Base-by-base conservation (phyloP, 345 rosid genomes). In the Punica granatum region DNA sequence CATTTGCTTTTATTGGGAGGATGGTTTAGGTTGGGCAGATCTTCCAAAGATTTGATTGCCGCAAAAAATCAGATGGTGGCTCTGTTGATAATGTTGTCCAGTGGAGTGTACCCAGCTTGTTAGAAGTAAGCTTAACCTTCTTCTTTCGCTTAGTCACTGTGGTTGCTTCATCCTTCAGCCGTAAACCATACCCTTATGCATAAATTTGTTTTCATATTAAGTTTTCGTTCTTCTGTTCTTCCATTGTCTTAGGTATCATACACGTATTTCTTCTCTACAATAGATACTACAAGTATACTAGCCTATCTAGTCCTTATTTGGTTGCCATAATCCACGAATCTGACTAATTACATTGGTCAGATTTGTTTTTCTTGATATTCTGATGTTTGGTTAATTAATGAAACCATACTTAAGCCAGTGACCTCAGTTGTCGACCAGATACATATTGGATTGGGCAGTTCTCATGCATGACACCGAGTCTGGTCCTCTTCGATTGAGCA, bases 81-180 rank as follows among this genome's bases (percentile, higher is more conserved):
- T 74, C 85, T 25, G 70, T 92, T 67, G 77, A 82, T 60, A 92
- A 92, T 69, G 89, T 87, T 80, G 94, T 92, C 58, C 84, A 69
- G 71, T 90, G 98, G 98, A 90, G 97, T 79, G 64, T 90, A 68
- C 88, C 96, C 7, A 71, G 81, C 59, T 80, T 92, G 79, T 77
- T 88, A 46, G 97, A 88, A 96, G 94, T 92, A 63, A 69, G 28
- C 41, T 7, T 46, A 12, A 39, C 39, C 36, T 54, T 64, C 65
- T 56, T 54, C 32, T 26, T 39, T 48, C 30, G 21, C 35, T 34
- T 9, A 19, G n/a, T 67, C 31, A 18, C 28, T 34, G 10, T 14
- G 26, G 41, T 39, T 32, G n/a, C n/a, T n/a, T n/a, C n/a, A n/a
- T n/a, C n/a, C 26, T 35, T 51, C 58, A 10, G 26, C 58, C 23